Evolutionary conservation across 2,329 filamentous ascomycete species (phyloP), one percentile per base, ranked within the genome.

Genomic region (Fusarium sp.): DNA sequence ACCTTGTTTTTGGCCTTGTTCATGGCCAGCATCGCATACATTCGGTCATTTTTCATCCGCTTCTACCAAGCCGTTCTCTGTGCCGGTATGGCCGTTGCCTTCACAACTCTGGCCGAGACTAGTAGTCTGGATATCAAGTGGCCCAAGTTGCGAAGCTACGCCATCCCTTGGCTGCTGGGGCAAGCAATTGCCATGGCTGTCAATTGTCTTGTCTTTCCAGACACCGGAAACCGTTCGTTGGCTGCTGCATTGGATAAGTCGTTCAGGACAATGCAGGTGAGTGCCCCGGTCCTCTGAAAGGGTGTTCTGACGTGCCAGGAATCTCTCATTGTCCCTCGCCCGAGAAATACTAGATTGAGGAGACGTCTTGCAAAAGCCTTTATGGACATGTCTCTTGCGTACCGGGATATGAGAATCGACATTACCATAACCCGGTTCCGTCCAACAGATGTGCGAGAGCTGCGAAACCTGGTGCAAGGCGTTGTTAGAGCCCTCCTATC

Each of bases 371-470:
- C 84, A 6, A 83, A 82, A 64, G 82, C 84, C 1, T 89, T 89
- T 62, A 86, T 89, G 62, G 83, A 87, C 60, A 79, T 90, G 57
- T 89, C 88, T 13, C 81, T 87, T 65, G 85, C 84, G 3, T 84
- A 87, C 63, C 82, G 88, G 74, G 88, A 90, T 69, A 82, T 90
- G 62, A 82, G 82, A 12, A 82, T 88, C 55, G 88, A 89, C 57
- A 81, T 89, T n/a, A 86, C 87, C 2, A 77, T 89, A 5, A 88
- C 86, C 1, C 81, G 84, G 1, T 87, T 89, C 61, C 78, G 77
- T 11, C 86, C 87, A 2, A 77, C 80, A 11, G 87, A 89, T 71
- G 79, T 88, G 18, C 77, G 79, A 39, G 77, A 80, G 6, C 77
- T 90, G 31, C 83, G 88, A 56, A 89, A 90, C 70, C 77, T 84